A percentile compares a stretch with the other conserved stretches of the same genome.
phyloP scores from a whole-genome alignment of 2,329 filamentous ascomycete species.

The Botrytis cinerea region DNA sequence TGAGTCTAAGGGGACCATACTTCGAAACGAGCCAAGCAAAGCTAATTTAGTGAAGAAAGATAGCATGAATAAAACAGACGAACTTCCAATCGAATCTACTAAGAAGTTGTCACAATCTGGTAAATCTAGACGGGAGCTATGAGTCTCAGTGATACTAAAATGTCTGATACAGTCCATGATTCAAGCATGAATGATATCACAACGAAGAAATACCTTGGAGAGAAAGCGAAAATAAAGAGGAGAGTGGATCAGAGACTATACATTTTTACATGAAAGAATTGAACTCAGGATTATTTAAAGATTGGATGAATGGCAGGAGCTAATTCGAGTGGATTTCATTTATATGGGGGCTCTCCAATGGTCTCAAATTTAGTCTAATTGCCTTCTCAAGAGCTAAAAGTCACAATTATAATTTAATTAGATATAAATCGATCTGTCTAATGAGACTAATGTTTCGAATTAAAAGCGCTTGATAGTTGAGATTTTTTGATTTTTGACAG shows the following conservation, averaged over 20 bases:
- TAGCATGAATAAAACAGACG: too few relatives aligned
- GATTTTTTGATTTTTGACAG: background rate
- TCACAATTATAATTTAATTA: background rate
- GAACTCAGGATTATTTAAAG: background rate
- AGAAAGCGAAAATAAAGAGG: background rate
- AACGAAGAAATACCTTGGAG: background rate
- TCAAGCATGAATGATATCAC: background rate
- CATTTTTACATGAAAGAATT: background rate
- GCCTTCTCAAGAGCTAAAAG: background rate
- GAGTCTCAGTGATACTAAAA: background rate
- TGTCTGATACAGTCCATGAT: background rate
- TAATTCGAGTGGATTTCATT: background rate
- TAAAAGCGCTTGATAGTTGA: background rate
- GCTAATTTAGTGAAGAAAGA: too few relatives aligned
- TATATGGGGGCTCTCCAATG: background rate
- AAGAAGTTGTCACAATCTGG: accelerated
- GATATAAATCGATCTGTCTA: accelerated
- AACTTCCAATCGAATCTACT: background rate
- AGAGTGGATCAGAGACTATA: background rate
- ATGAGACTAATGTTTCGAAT: background rate
- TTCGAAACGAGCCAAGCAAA: too few relatives aligned
- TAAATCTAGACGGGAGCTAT: too few relatives aligned
- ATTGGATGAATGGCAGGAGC: background rate
- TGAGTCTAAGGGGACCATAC: too few relatives aligned
- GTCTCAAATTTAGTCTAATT: background rate